These are phyloP conservation scores for Plasmodium vinckei DNA, from an alignment of 169 alveolate genomes.

Conservation along the genomic window DNA sequence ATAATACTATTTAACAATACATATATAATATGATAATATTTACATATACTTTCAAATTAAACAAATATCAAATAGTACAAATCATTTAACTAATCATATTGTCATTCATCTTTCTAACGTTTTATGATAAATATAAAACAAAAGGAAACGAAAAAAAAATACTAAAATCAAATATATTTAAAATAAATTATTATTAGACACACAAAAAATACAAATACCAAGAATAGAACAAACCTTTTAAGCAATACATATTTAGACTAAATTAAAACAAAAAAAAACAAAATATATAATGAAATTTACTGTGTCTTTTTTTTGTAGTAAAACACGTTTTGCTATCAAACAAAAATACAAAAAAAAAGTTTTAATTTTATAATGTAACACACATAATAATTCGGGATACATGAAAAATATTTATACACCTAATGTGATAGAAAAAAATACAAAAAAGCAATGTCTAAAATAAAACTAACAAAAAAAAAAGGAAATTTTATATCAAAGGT, in stretches of 20 bases:
- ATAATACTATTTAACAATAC: too few species aligned
- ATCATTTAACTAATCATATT: too few species aligned
- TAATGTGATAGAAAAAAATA: neutral
- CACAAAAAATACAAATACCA: neutral
- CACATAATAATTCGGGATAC: too few species aligned
- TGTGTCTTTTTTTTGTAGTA: neutral
- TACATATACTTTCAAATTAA: too few species aligned
- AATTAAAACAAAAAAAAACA: neutral
- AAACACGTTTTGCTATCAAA: neutral
- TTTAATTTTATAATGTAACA: neutral
- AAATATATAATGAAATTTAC: neutral
- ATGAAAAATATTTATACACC: neutral
- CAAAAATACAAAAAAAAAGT: constrained; percentile 7
- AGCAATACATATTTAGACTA: neutral
- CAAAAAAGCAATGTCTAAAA: constrained; percentile 1
- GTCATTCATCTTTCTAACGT: too few species aligned
- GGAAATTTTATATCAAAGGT: neutral
- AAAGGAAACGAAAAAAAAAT: too few species aligned
- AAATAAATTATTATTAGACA: neutral
- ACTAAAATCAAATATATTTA: neutral
- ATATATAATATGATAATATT: too few species aligned
- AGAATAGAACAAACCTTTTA: neutral
- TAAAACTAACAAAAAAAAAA: neutral
- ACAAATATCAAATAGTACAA: too few species aligned
- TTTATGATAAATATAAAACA: too few species aligned